Conservation (phyloP, 202 grass and related monocot genomes). For the Cymbopogon flexuosus region DNA sequence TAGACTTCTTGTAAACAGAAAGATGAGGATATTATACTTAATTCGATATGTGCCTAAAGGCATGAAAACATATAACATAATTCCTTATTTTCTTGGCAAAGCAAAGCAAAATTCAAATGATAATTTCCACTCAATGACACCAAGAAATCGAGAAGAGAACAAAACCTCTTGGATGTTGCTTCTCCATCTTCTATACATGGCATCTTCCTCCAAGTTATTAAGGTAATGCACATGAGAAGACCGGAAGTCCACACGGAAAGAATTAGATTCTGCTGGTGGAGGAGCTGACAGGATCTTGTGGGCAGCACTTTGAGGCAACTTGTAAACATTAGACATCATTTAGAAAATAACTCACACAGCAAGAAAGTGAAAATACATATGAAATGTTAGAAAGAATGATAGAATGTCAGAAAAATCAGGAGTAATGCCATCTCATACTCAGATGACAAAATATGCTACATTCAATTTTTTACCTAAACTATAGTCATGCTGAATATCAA, state of each 20-base stretch:
- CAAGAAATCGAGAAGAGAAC: conserved; percentile 30
- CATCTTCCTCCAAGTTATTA: conserved; percentile 98
- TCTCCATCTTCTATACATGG: conserved; percentile 85
- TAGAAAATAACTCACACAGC: conserved; percentile 3
- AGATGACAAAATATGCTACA: conserved; percentile 20
- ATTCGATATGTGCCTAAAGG: neutral
- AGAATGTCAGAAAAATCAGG: conserved; percentile 4
- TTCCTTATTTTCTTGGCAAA: conserved; percentile 26
- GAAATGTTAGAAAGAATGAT: neutral
- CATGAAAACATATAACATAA: neutral
- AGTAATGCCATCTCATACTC: neutral
- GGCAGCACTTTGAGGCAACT: conserved; percentile 75
- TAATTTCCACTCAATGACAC: conserved; percentile 8
- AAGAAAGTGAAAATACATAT: conserved; percentile 22
- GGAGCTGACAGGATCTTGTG: conserved; percentile 70
- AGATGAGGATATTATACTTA: neutral
- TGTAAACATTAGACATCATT: conserved; percentile 40
- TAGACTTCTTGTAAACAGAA: conserved; percentile 1
- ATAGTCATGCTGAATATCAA: neutral
- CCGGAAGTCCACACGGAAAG: conserved; percentile 88
- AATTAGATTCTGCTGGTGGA: conserved; percentile 77
- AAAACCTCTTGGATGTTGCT: conserved; percentile 91
- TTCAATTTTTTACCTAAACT: conserved; percentile 19
- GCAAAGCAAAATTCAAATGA: conserved; percentile 33
- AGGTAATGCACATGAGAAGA: conserved; percentile 84